phyloP scores from a whole-genome alignment of 176 grass and related monocot genomes.

The Rhipidocladum racemiflorum region DNA sequence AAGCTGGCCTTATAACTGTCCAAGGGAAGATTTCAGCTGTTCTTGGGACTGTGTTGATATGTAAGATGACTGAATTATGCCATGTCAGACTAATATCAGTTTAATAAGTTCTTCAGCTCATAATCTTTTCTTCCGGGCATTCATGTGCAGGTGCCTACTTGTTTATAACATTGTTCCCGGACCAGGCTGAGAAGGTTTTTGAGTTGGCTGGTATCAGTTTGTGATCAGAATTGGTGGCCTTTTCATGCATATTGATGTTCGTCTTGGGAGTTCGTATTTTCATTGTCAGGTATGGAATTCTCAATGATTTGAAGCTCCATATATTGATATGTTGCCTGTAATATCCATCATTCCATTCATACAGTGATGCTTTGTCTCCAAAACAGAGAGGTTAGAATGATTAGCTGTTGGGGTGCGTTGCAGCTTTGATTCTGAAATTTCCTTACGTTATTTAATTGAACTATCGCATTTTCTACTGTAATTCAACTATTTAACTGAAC shows the following conservation, averaged over 20 bases:
- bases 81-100: background rate
- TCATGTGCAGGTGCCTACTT: constrained; percentile 63
- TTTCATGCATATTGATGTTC: background rate
- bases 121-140: background rate
- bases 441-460: background rate
- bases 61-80: constrained; percentile 41
- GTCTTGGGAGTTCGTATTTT: constrained; percentile 6
- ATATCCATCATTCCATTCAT: background rate
- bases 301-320: background rate
- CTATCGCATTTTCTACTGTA: background rate
- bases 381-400: background rate
- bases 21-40: constrained; percentile 93
- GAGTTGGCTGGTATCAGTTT: constrained; percentile 59
- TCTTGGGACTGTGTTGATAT: constrained; percentile 79
- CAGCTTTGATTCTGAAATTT: background rate
- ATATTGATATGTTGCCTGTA: background rate
- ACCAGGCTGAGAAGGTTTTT: constrained; percentile 91
- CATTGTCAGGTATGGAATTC: constrained; percentile 16
- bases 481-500: background rate
- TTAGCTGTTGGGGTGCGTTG: background rate
- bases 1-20: constrained; percentile 76
- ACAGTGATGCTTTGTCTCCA: background rate
- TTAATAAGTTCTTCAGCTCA: background rate
- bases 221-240: constrained; percentile 14
- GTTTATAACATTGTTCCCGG: constrained; percentile 85